phyloP scores from a whole-genome alignment of 306 rosid species.

The Macrotyloma uniflorum region DNA sequence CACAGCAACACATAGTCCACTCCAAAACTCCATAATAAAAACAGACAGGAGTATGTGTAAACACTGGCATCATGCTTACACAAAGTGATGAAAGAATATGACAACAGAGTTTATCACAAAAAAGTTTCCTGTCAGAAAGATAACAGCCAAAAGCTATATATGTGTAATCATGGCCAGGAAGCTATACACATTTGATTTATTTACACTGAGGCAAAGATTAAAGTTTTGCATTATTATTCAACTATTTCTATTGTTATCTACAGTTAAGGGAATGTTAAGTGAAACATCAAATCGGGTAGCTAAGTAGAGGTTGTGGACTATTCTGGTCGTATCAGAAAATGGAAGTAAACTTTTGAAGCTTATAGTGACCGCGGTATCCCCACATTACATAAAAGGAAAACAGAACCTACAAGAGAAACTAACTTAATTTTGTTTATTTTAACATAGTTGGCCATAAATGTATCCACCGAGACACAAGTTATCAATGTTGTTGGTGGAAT shows the following conservation, averaged over 20 bases:
- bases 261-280: background rate
- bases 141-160: background rate
- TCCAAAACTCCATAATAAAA: background rate
- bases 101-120: conserved; percentile 16
- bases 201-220: background rate
- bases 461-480: conserved; percentile 68
- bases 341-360: conserved; percentile 25
- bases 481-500: conserved; percentile 78
- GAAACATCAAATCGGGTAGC: background rate
- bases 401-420: conserved; percentile 35
- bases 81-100: conserved; percentile 9
- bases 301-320: conserved; percentile 13
- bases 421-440: conserved; percentile 31
- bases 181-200: background rate
- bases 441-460: conserved; percentile 64
- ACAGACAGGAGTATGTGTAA: background rate
- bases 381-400: conserved; percentile 28
- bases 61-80: conserved; percentile 4
- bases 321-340: conserved; percentile 31
- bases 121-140: background rate
- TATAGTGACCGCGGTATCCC: conserved; percentile 40
- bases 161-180: background rate
- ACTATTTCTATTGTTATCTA: background rate
- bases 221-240: conserved; percentile 8
- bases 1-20: background rate